Conservation (phyloP, 78 protist genomes). For the Polysphondylium violaceum region DNA sequence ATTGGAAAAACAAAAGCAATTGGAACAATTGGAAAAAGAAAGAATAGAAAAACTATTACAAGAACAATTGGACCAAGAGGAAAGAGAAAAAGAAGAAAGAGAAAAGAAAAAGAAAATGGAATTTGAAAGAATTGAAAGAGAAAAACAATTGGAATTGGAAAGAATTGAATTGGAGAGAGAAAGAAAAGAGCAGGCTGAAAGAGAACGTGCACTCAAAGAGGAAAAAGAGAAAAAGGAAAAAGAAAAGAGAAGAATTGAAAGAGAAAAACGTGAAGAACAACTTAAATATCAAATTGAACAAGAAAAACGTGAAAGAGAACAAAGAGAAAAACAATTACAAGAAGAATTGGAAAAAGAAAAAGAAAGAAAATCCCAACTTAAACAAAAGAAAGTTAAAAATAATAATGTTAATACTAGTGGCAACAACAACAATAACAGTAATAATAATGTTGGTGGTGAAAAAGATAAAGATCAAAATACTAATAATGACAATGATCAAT, state of each 20-base stretch:
- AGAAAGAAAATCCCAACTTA: constrained; percentile 9
- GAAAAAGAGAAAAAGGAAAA: constrained; percentile 30
- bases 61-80: constrained; percentile 32
- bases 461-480: neutral
- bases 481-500: neutral
- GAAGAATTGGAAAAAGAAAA: constrained; percentile 10
- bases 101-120: constrained; percentile 20
- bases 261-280: constrained; percentile 36
- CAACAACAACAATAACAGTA: neutral
- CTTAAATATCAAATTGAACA: constrained; percentile 34
- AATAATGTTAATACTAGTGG: neutral
- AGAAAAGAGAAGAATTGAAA: constrained; percentile 39
- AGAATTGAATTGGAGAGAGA: constrained; percentile 23
- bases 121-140: constrained; percentile 11
- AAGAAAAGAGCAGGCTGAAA: neutral
- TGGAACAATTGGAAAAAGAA: constrained; percentile 29
- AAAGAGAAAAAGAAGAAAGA: constrained; percentile 40
- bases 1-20: constrained; percentile 6
- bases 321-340: constrained; percentile 23
- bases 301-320: constrained; percentile 37
- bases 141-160: constrained; percentile 20
- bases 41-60: neutral
- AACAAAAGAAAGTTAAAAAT: constrained; percentile 1
- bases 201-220: neutral
- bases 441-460: neutral